Evolutionary conservation across 306 rosid genomes (phyloP), one percentile per base, ranked within the genome.

Genomic region (Cicer cuneatum): DNA sequence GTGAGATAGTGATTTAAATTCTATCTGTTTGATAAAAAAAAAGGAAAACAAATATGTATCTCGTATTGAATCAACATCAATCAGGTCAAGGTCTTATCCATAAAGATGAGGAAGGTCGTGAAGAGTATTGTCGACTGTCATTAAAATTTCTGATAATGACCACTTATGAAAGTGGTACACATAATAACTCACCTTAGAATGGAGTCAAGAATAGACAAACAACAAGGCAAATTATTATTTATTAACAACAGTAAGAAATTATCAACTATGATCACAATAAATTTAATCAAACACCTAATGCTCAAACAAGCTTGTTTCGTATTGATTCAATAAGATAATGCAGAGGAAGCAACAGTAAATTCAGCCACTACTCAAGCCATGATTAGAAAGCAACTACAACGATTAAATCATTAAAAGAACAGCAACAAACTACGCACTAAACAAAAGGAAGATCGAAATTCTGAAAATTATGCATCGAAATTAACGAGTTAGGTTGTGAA

Each of bases 261-360:
- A 47, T 73, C 51, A 80, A 47, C 61, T 8, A 14, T 10, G 43
- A 39, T 11, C 65, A 46, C 43, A 18, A 53, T 7, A 12, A 78
- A 77, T 47, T 69, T 24, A 75, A 68, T 52, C 78, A 52, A 35
- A 52, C 40, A 18, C 56, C 61, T 16, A 7, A 6, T 5, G 15
- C 7, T 8, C 15, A 65, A 41, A 12, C 40, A 14, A 21, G 51
- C 64, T 24, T 52, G 60, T 59, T 76, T 79, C 64, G 63, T 49
- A 40, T 57, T 51, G 61, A 66, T 43, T 71, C 37, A 19, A 66
- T 66, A 58, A 68, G 59, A 69, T 70, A 51, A 15, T 19, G 59
- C 59, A 39, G 47, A 56, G 10, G 62, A 62, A 72, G 61, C 41
- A 59, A 42, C 33, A 18, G 53, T 72, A 19, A 49, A 54, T 61